A percentile compares a stretch with the other conserved stretches of the same genome.
These are phyloP conservation scores for Leishmania lainsoni DNA, from an alignment of 208 protist species.

Conservation along the genomic window DNA sequence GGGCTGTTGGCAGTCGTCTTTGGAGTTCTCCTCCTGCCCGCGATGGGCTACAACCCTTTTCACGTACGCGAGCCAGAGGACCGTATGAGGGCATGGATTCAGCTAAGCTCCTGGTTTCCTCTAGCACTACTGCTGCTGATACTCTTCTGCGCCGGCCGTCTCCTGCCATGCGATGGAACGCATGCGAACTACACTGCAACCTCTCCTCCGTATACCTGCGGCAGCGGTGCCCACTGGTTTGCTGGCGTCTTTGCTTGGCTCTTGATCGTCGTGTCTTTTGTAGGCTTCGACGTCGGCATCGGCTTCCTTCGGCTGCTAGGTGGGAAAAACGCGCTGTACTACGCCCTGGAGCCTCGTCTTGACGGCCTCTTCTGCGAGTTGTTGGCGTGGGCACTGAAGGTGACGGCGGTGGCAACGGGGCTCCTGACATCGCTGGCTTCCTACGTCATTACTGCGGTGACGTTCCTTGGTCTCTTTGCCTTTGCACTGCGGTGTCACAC, in stretches of 20 bases:
- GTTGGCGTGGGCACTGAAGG: constrained; percentile 32
- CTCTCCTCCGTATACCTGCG: background rate
- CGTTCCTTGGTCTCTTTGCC: constrained; percentile 22
- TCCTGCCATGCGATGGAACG: constrained; percentile 20
- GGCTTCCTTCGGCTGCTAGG: constrained; percentile 17
- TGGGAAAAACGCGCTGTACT: constrained; percentile 17
- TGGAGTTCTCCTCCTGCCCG: constrained; percentile 10
- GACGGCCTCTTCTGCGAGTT: constrained; percentile 33
- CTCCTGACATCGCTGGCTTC: constrained; percentile 9
- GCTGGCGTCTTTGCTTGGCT: constrained; percentile 16
- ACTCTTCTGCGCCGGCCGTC: constrained; percentile 14
- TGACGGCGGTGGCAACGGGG: constrained; percentile 14
- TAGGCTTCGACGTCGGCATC: constrained; percentile 20
- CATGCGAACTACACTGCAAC: background rate
- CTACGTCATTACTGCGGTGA: background rate
- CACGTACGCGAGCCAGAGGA: constrained; percentile 6
- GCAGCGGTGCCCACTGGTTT: constrained; percentile 17
- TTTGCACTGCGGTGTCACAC: constrained; percentile 9
- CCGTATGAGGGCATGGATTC: constrained; percentile 23
- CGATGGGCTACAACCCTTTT: constrained; percentile 22
- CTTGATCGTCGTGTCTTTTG: constrained; percentile 9
- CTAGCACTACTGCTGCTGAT: constrained; percentile 18
- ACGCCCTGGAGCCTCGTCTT: constrained; percentile 30
- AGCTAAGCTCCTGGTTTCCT: constrained; percentile 17
- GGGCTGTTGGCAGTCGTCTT: constrained; percentile 5